Evolutionary conservation across 805 yeast species (phyloP).

Genomic region (Candida xyloterini): DNA sequence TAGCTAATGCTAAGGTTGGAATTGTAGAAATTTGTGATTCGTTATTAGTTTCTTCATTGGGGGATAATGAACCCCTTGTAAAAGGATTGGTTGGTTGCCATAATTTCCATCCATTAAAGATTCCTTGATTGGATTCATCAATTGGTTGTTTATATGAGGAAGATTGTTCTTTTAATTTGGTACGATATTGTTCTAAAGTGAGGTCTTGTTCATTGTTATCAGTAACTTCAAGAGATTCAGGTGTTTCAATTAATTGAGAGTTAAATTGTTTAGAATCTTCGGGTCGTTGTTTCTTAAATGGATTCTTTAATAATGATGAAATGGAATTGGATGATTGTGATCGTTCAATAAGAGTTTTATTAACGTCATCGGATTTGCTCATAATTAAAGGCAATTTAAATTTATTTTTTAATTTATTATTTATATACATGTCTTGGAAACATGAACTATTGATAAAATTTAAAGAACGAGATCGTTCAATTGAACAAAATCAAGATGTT

Average conservation of each 20-base stretch:
- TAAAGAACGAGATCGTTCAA: conserved; percentile 18
- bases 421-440: conserved; percentile 20
- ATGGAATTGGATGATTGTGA: conserved; percentile 23
- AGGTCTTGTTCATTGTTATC: conserved; percentile 13
- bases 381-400: conserved; percentile 1
- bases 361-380: conserved; percentile 4
- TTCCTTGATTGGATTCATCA: background rate
- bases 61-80: background rate
- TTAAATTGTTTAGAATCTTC: conserved; percentile 2
- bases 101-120: conserved; percentile 4
- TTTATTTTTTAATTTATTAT: conserved; percentile 1
- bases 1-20: background rate
- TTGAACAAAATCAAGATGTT: conserved; percentile 11
- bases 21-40: background rate
- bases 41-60: background rate
- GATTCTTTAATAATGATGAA: conserved; percentile 21
- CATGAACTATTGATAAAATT: conserved; percentile 18
- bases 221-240: conserved; percentile 3
- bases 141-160: background rate
- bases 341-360: conserved; percentile 9
- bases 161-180: conserved; percentile 19
- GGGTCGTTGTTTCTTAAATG: conserved; percentile 13
- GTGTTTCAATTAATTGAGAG: background rate
- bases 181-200: conserved; percentile 28
- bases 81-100: conserved; percentile 7